Evolutionary conservation across 768 basidiomycete species (phyloP), one percentile per base, ranked within the genome.

Genomic region (Panellus pusillus): DNA sequence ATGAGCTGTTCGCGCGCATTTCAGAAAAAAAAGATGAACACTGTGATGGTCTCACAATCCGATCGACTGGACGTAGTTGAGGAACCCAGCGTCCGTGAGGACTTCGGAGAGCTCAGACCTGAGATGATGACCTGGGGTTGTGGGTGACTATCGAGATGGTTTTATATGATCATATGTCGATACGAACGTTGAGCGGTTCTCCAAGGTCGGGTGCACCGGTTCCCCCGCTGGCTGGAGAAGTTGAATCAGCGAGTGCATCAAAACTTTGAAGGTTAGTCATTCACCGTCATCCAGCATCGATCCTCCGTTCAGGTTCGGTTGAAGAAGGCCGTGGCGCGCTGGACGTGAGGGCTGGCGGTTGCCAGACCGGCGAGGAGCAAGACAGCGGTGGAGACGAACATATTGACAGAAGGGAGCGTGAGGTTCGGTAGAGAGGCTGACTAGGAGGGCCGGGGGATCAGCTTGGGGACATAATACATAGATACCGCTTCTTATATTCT

Each of bases 151-250:
- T 35, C 20, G 13, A 29, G 9, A n/a, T 17, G 9, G 9, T 35
- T 3, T 24, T 75, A 66, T n/a, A 66, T 71, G 7, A 77, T 78
- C 18, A 80, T 55, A 55, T 1, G 18, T 28, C 7, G 32, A 9
- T 13, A 37, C 84, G 75, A 55, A 78, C 76, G 61, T 91, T 91
- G 35, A 92, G 71, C n/a, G 90, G 92, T 68, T 93, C 92, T 27
- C 89, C 90, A 1, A 83, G 75, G 56, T 52, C 15, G 24, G 44
- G 8, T 12, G 19, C 14, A 9, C 43, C 20, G n/a, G n/a, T 13
- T 13, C 58, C 58, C 13, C 53, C 54, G 19, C 28, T 51, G 8
- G 52, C 52, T 61, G 24, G 6, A 9, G 32, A 8, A 46, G 40
- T 12, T 17, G 2, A 24, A 12, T 13, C 15, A 24, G 4, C 7